Conservation (phyloP, 768 basidiomycete genomes). For the Pisolithus orientalis region DNA sequence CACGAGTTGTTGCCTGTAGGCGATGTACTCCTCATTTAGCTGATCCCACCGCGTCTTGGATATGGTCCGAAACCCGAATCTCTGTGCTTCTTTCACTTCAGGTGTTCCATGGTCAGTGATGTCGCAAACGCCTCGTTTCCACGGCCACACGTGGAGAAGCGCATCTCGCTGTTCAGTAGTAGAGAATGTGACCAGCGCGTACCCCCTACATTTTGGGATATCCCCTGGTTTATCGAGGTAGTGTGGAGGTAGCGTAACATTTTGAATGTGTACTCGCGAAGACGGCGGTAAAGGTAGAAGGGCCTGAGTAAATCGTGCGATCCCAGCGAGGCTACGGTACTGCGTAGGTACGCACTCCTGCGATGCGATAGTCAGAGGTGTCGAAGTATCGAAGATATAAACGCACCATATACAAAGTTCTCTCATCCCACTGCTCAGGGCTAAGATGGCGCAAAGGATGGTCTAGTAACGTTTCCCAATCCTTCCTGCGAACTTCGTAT, state of each 20-base stretch:
- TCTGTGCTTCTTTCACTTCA: conserved; percentile 38
- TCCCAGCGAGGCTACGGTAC: conserved; percentile 44
- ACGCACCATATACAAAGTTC: conserved; percentile 66
- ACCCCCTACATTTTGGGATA: conserved; percentile 61
- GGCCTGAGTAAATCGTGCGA: conserved; percentile 38
- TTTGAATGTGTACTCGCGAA: conserved; percentile 36
- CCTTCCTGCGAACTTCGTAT: conserved; percentile 60
- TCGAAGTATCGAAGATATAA: neutral
- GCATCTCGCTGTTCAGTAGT: conserved; percentile 31
- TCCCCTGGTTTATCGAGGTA: conserved; percentile 53
- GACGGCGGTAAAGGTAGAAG: conserved; percentile 22
- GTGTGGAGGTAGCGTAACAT: conserved; percentile 54
- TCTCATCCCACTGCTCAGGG: conserved; percentile 52
- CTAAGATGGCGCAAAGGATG: conserved; percentile 21
- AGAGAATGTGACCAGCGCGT: conserved; percentile 61
- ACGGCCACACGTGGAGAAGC: conserved; percentile 55
- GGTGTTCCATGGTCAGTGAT: neutral
- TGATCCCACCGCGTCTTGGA: conserved; percentile 56
- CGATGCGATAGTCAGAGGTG: neutral
- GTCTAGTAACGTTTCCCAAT: conserved; percentile 28
- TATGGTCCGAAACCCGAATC: conserved; percentile 54
- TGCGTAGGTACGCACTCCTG: conserved; percentile 68
- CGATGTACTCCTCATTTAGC: conserved; percentile 64
- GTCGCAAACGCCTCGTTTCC: conserved; percentile 31
- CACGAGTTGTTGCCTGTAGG: conserved; percentile 50